A percentile compares a stretch with the other conserved stretches of the same genome.
Conservation (phyloP, 2,329 filamentous ascomycete species). For the Magnaporthales sp. region DNA sequence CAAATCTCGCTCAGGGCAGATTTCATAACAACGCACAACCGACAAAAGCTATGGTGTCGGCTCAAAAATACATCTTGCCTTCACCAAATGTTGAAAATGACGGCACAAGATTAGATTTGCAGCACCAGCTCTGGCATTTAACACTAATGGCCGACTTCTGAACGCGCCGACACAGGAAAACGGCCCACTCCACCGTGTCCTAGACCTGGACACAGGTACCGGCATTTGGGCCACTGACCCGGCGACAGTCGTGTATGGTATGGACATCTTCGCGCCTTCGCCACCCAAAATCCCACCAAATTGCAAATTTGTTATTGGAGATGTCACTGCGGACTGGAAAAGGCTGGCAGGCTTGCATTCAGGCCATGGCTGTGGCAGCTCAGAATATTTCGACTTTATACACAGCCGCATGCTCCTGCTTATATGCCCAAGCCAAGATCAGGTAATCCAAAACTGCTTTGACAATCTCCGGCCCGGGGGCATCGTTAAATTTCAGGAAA, state of each 20-base stretch:
- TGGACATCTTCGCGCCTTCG: background rate
- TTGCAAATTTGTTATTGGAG: background rate
- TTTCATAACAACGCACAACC: background rate
- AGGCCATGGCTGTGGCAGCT: background rate
- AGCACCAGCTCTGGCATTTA: background rate
- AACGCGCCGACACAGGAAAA: background rate
- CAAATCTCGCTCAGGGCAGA: background rate
- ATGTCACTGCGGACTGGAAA: background rate
- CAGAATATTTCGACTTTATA: background rate
- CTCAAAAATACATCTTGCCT: background rate
- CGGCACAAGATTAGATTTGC: background rate
- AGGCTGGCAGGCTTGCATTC: background rate
- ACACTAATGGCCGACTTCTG: background rate
- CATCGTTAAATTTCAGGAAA: background rate
- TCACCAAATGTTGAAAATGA: background rate
- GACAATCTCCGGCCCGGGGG: background rate
- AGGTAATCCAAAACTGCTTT: background rate
- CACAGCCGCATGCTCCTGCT: background rate
- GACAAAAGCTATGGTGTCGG: background rate
- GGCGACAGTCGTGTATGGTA: background rate
- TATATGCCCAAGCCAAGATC: background rate
- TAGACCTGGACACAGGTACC: background rate
- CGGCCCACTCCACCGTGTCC: background rate
- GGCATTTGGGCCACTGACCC: background rate
- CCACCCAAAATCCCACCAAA: background rate